A percentile compares a stretch with the other conserved stretches of the same genome.
These are phyloP conservation scores for Aspergillus ibericus DNA, from an alignment of 2,329 filamentous ascomycete species.

Conservation along the genomic window DNA sequence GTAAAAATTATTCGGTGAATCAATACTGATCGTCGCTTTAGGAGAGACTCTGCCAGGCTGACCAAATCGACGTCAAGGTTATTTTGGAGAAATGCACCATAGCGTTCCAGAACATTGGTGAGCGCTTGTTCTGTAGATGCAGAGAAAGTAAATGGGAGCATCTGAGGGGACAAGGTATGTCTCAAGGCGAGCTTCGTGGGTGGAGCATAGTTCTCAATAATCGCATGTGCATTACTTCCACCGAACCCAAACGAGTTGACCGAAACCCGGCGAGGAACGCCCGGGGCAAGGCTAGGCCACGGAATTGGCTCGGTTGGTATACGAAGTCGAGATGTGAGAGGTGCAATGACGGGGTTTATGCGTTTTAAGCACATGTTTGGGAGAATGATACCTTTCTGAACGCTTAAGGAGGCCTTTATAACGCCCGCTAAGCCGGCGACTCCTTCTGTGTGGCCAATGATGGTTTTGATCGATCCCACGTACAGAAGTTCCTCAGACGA, in stretches of 20 bases:
- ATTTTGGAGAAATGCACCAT: neutral
- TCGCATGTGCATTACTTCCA: constrained; percentile 34
- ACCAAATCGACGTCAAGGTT: neutral
- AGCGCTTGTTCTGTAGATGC: constrained; percentile 22
- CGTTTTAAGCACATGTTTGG: constrained; percentile 27
- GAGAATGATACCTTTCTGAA: constrained; percentile 25
- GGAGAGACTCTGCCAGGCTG: neutral
- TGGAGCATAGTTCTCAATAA: constrained; percentile 33
- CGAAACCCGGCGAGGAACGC: constrained; percentile 34
- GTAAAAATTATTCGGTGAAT: neutral
- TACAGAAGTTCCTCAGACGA: constrained; percentile 5
- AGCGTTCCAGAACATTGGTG: constrained; percentile 5
- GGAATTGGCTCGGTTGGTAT: constrained; percentile 19
- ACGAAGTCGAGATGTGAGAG: constrained; percentile 19
- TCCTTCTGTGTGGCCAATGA: constrained; percentile 17
- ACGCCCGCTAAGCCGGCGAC: constrained; percentile 27
- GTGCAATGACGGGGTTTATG: constrained; percentile 20
- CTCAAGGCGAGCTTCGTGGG: neutral
- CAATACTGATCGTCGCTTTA: neutral
- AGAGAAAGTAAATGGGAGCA: constrained; percentile 24
- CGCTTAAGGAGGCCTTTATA: constrained; percentile 23
- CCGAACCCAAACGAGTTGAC: constrained; percentile 45
- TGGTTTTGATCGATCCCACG: constrained; percentile 15
- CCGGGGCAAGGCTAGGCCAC: constrained; percentile 25
- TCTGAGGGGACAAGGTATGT: neutral